Evolutionary conservation across 371 early-diverging fungal genomes (phyloP).

Genomic region (Apophysomyces trapeziformis): DNA sequence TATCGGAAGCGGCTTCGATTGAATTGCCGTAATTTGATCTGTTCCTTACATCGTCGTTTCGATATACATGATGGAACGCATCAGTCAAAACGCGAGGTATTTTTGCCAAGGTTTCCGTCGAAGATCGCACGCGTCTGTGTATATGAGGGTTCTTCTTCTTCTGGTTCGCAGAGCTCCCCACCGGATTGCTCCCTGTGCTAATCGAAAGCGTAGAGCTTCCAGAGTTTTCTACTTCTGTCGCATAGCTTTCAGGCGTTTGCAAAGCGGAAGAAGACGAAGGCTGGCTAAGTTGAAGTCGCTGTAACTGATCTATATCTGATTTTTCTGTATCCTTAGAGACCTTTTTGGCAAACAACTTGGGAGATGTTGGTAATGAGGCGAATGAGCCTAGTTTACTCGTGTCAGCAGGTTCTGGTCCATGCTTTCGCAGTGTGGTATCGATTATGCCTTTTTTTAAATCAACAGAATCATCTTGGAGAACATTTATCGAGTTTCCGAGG

Average conservation of each 20-base stretch:
- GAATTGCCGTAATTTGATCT: not conserved
- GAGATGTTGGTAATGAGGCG: not conserved
- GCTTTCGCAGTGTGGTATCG: not conserved
- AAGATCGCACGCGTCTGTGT: not conserved
- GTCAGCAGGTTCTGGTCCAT: not conserved
- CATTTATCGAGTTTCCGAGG: slow-evolving; percentile 6
- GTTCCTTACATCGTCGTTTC: not conserved
- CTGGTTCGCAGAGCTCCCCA: not conserved
- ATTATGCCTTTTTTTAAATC: not conserved
- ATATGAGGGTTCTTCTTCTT: not conserved
- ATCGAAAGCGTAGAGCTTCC: not conserved
- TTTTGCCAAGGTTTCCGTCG: slow-evolving; percentile 18
- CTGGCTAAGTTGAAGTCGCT: not conserved
- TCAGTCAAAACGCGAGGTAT: slow-evolving; percentile 24
- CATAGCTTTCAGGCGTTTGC: not conserved
- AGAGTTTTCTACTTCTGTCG: not conserved
- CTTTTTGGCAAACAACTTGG: not conserved
- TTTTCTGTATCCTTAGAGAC: not conserved
- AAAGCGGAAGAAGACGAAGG: not conserved
- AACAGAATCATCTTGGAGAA: not conserved
- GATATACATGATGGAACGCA: slow-evolving; percentile 21
- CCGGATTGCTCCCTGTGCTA: not conserved
- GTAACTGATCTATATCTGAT: not conserved
- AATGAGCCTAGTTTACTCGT: not conserved
- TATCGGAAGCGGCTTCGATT: not conserved